Base-by-base conservation (phyloP, 176 grass and related monocot genomes). In the Stipa capillata region DNA sequence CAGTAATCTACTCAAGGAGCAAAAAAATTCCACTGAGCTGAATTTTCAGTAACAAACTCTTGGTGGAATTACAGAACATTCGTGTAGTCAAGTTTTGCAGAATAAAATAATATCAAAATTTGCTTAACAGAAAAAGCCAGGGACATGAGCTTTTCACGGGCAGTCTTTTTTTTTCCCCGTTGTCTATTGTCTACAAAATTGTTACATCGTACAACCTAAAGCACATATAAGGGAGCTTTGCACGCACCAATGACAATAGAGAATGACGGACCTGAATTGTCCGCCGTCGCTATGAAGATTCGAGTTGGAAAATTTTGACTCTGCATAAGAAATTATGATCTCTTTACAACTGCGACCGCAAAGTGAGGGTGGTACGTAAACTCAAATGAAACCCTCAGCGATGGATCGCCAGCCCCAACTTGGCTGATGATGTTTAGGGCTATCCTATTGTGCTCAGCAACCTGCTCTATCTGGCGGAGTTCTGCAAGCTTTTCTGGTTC, bases 271-370 rank as follows among this genome's bases (percentile, higher is more conserved):
- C 5, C 9, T 33, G 60, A 74, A 66, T 65, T 68, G 36, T 16
- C n/a, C n/a, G 49, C 50, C 44, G 18, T 27, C 35, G 17, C 42
- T 33, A 8, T 74, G 23, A 71, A 69, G 4, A 54, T n/a, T n/a
- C n/a, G 17, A 18, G 44, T 43, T 5, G 73, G 9, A 40, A 85
- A 52, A 52, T 36, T 81, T 81, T 53, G 2, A 36, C 67, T 59
- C 43, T 56, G 74, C 27, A 66, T 44, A 31, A 40, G 27, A 54
- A 65, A 77, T 86, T 83, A 97, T 32, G 88, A 94, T 85, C 96
- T 91, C 59, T 89, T 98, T 65, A 98, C 90, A 74, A 98, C 85
- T 77, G 90, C 89, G 9, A 98, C 92, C n/a, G 88, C 96, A 73
- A 94, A 98, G 82, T 94, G 79, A 9, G 87, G 90, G 73, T 98